Percentiles rank a stretch among this genome's conserved stretches.
Conservation (phyloP, 768 basidiomycete species). For the Xerocomellus amylosporus region DNA sequence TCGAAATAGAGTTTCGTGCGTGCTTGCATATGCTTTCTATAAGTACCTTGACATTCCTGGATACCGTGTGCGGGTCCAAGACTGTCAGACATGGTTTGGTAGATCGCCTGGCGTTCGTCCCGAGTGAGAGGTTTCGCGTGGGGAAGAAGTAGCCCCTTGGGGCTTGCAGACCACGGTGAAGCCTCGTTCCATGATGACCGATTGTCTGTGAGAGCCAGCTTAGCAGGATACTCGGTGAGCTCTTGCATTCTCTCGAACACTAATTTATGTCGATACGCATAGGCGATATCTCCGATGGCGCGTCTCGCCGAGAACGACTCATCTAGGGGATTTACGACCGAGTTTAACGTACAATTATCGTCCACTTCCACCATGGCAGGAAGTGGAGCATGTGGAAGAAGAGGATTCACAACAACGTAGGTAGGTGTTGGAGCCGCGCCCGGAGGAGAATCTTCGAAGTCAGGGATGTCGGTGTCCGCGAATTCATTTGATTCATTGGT, state of each 20-base stretch:
- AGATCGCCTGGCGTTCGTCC: slow-evolving; percentile 49
- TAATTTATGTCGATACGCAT: slow-evolving; percentile 25
- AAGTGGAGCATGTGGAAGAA: slow-evolving; percentile 11
- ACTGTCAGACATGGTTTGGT: slow-evolving; percentile 47
- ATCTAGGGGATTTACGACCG: slow-evolving; percentile 22
- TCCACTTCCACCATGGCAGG: slow-evolving; percentile 4
- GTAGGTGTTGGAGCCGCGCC: slow-evolving; percentile 1
- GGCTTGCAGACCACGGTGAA: slow-evolving; percentile 22
- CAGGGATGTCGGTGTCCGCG: slow-evolving; percentile 1
- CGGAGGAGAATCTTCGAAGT: slow-evolving; percentile 12
- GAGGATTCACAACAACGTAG: slow-evolving; percentile 30
- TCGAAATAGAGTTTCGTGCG: slow-evolving; percentile 48
- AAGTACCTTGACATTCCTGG: slow-evolving; percentile 51
- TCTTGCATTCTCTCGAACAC: slow-evolving; percentile 31
- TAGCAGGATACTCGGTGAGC: slow-evolving; percentile 15
- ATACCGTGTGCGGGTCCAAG: slow-evolving; percentile 46
- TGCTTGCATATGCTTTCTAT: slow-evolving; percentile 50
- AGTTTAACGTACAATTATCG: slow-evolving; percentile 12
- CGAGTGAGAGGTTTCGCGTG: slow-evolving; percentile 35
- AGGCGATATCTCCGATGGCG: slow-evolving; percentile 29
- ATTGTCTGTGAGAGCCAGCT: slow-evolving; percentile 8
- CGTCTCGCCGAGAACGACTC: slow-evolving; percentile 28
- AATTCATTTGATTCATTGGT: slow-evolving; percentile 9
- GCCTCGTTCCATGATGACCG: slow-evolving; percentile 11
- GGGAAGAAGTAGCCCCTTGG: slow-evolving; percentile 14